Evolutionary conservation across 2,329 filamentous ascomycete genomes (phyloP).

Genomic region (Akanthomyces dipterigenus): DNA sequence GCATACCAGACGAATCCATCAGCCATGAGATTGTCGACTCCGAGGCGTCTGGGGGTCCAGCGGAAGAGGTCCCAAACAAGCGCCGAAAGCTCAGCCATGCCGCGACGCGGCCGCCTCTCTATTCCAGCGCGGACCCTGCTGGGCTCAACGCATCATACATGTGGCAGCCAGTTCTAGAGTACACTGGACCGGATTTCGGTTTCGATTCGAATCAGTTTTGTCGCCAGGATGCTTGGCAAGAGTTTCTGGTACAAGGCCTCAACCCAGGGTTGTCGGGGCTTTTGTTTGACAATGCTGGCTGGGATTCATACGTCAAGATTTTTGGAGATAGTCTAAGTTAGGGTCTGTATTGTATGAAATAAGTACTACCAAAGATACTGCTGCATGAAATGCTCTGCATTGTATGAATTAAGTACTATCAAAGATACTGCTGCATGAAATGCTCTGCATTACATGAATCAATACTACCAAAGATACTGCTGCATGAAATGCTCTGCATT

Average conservation of each 20-base stretch:
- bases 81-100: neutral
- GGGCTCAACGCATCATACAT: neutral
- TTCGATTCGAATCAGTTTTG: constrained; percentile 5
- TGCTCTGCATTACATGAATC: no score
- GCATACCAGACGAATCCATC: neutral
- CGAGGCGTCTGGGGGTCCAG: neutral
- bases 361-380: constrained; percentile 9
- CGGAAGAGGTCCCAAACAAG: neutral
- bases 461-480: no score
- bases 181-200: constrained; percentile 12
- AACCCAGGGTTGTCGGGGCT: neutral
- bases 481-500: no score
- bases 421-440: no score
- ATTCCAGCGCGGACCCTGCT: neutral
- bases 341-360: neutral
- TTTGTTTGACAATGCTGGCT: constrained; percentile 1
- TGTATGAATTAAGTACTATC: no score
- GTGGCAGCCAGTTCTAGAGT: constrained; percentile 9
- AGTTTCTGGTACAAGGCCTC: neutral
- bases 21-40: neutral
- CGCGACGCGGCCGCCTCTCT: neutral
- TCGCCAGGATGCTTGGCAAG: constrained; percentile 4
- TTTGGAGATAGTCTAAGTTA: constrained; percentile 3
- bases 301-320: constrained; percentile 11
- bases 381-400: constrained; percentile 3